Base-by-base conservation (phyloP, 208 protist species). In the Balamuthia mandrillaris region DNA sequence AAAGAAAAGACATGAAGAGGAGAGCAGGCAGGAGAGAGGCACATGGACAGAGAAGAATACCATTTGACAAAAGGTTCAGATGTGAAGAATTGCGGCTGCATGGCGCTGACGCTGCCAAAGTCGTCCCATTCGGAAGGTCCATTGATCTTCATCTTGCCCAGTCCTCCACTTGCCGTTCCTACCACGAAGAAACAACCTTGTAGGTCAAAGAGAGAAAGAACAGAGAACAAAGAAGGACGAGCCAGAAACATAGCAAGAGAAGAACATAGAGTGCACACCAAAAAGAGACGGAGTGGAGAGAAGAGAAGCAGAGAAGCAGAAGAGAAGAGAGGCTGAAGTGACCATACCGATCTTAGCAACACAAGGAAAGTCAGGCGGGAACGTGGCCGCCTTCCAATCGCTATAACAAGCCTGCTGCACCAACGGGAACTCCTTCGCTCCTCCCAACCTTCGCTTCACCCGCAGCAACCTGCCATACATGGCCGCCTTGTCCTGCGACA, bases 81-180 rank as follows among this genome's bases (percentile, higher is more conserved):
- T 9, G 18, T 3, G 21, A 10, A 31, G 49, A 72, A 6, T 0
- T 41, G 37, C 2, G 33, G 63, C 1, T 1, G 14, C 6, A 9
- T 35, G 31, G 4, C 16, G 24, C 24, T 16, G 51, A 37, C 63
- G 63, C 63, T 74, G 10, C 51, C 41, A n/a, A 74, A 74, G 39
- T 74, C 63, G 21, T 74, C 63, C 14, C 44, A 74, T 42, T 42
- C 63, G 39, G 41, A 52, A n/a, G 44, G 63, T n/a, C 39, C 33
- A 27, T 74, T 74, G 16, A 74, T 37, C 21, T 74, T 74, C 63
- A 74, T 74, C 39, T 74, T 74, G 0, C 63, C 63, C 12, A 74
- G 51, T 9, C 63, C 63, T 74, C 1, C 24, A n/a, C n/a, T n/a
- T n/a, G n/a, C n/a, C n/a, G n/a, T n/a, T n/a, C n/a, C n/a, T n/a